Evolutionary conservation across 192 early-diverging fungal genomes (phyloP).

Genomic region (Coemansia furcata): DNA sequence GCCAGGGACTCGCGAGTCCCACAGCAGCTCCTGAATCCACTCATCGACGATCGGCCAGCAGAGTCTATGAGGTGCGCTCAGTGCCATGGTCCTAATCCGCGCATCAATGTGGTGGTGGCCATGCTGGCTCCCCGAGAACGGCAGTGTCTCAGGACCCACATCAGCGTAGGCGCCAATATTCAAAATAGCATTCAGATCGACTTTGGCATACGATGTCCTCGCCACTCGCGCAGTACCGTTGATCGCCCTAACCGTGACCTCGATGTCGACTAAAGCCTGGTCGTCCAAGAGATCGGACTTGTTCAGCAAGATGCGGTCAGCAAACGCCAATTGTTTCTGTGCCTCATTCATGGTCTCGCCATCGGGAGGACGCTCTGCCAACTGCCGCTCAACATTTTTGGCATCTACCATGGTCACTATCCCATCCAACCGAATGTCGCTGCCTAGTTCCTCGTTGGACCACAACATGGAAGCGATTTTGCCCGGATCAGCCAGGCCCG

Average conservation of each 20-base stretch:
- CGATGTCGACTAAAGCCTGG: conserved; percentile 40
- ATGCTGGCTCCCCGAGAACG: conserved; percentile 8
- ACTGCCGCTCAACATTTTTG: conserved; percentile 59
- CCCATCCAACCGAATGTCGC: conserved; percentile 87
- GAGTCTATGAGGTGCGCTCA: conserved; percentile 53
- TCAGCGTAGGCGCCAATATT: conserved; percentile 55
- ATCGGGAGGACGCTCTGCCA: conserved; percentile 38
- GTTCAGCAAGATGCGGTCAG: conserved; percentile 86
- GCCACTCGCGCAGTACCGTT: conserved; percentile 37
- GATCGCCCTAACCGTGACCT: conserved; percentile 34
- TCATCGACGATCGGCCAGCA: conserved; percentile 58
- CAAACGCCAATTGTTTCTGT: conserved; percentile 72
- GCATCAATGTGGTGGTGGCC: conserved; percentile 39
- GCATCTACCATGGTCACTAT: conserved; percentile 87
- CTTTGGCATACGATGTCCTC: conserved; percentile 20
- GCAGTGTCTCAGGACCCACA: conserved; percentile 13
- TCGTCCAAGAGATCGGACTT: conserved; percentile 72
- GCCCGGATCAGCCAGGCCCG: conserved; percentile 70
- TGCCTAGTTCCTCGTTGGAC: conserved; percentile 91
- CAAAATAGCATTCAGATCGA: conserved; percentile 55
- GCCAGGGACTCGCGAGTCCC: conserved; percentile 64
- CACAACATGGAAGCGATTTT: conserved; percentile 96
- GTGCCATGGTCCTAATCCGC: conserved; percentile 58
- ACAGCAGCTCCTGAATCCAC: conserved; percentile 75
- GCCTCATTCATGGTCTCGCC: conserved; percentile 74